Base-by-base conservation (phyloP, 2,329 filamentous ascomycete species). In the Orbilia javanica region DNA sequence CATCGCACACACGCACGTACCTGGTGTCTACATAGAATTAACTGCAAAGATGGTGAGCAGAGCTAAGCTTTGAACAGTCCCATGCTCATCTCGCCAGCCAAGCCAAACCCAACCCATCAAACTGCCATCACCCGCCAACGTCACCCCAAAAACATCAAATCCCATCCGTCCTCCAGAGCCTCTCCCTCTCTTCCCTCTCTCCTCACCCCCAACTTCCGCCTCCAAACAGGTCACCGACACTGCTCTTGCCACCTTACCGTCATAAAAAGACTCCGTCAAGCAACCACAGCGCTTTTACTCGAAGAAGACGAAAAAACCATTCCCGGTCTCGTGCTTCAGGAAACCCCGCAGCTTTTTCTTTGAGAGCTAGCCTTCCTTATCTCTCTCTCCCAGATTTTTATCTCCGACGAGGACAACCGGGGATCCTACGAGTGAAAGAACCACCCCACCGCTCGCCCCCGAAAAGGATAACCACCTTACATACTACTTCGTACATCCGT, bases 51-150 rank as follows among this genome's bases (percentile, higher is more conserved):
- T n/a, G n/a, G n/a, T n/a, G 42, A 42, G 42, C 22, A 44, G 3
- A 15, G 48, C 29, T 42, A 36, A 66, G 50, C 48, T 74, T 55
- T 52, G 50, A 42, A 27, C 27, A 60, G 72, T 76, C 72, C 60
- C 65, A 69, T 76, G 72, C 72, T 76, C 72, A 76, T 76, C 72
- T 63, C 57, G 55, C 50, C 46, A 42, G 44, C 44, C 63, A 36
- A 53, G 63, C 53, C 44, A 46, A 53, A 20, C 20, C 42, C 46
- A 50, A 50, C 20, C 20, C 46, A 22, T 15, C n/a, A 44, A 44
- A 27, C 27, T 50, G 52, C 52, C 52, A 77, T 77, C 73, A 77
- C 66, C 73, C 66, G 73, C 66, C 66, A 77, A 77, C 73, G 66
- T 77, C 73, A 77, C 73, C 73, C 36, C n/a, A n/a, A 39, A 39